A percentile compares a stretch with the other conserved stretches of the same genome.
Evolutionary conservation across 257 asterid species (phyloP).

Genomic region (Solanum rostratum): DNA sequence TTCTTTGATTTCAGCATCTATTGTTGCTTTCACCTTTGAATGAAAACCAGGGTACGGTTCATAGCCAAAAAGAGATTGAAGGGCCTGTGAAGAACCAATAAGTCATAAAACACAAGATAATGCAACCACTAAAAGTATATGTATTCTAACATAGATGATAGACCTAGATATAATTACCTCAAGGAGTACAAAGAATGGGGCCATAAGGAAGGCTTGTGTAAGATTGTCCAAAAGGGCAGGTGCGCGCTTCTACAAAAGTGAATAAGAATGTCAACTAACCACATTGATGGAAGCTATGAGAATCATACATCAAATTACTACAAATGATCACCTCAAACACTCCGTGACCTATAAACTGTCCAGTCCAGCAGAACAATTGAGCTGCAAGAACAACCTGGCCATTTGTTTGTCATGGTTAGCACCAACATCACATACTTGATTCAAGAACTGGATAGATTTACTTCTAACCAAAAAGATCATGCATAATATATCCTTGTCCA

Average conservation of each 20-base stretch:
- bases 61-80: conserved; percentile 54
- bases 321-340: conserved; percentile 63
- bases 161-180: conserved; percentile 46
- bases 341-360: conserved; percentile 89
- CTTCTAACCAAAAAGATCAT: background rate
- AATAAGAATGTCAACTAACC: background rate
- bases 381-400: conserved; percentile 70
- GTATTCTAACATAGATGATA: background rate
- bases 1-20: conserved; percentile 55
- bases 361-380: conserved; percentile 91
- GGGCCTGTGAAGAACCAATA: conserved; percentile 29
- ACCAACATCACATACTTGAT: background rate
- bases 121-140: background rate
- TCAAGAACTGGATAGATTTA: background rate
- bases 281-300: background rate
- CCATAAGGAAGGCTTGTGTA: conserved; percentile 89
- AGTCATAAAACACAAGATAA: background rate
- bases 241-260: conserved; percentile 68
- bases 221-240: conserved; percentile 97
- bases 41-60: conserved; percentile 92
- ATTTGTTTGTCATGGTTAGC: conserved; percentile 4
- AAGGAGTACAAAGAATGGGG: conserved; percentile 80
- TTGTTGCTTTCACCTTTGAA: conserved; percentile 40
- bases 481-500: background rate
- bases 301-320: background rate